Evolutionary conservation across 2,329 filamentous ascomycete genomes (phyloP).

Genomic region (Bipolaris oryzae): DNA sequence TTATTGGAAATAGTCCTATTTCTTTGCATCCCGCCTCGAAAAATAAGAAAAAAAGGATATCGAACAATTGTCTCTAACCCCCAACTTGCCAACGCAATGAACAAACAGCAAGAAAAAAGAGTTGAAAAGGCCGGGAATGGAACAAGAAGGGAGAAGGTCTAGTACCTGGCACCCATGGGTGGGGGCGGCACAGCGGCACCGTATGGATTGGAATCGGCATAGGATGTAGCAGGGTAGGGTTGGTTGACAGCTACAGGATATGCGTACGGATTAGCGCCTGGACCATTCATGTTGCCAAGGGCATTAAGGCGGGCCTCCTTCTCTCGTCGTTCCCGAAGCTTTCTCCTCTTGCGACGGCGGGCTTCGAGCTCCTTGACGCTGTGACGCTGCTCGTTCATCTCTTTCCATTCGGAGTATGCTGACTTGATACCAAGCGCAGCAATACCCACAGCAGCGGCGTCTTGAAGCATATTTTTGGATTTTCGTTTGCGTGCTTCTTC

Average conservation of each 20-base stretch:
- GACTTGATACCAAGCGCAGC: conserved; percentile 71
- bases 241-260: conserved; percentile 46
- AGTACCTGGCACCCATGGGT: conserved; percentile 48
- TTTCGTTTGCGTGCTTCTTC: conserved; percentile 68
- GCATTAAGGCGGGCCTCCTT: conserved; percentile 54
- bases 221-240: conserved; percentile 45
- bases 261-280: conserved; percentile 46
- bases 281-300: conserved; percentile 44
- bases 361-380: conserved; percentile 61
- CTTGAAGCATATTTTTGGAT: conserved; percentile 67
- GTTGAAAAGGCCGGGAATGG: neutral
- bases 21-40: neutral
- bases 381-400: conserved; percentile 67
- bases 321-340: conserved; percentile 51
- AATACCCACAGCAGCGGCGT: conserved; percentile 70
- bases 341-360: conserved; percentile 54
- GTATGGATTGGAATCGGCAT: conserved; percentile 56
- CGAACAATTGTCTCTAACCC: conserved; percentile 8
- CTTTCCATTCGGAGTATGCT: conserved; percentile 70
- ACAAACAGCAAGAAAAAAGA: neutral
- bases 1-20: conserved; percentile 2
- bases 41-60: neutral
- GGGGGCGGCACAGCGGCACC: conserved; percentile 47
- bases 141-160: conserved; percentile 11
- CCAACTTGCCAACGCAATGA: neutral